Evolutionary conservation across 2,329 filamentous ascomycete genomes (phyloP), one percentile per base, ranked within the genome.

Genomic region (Periconia sp.): DNA sequence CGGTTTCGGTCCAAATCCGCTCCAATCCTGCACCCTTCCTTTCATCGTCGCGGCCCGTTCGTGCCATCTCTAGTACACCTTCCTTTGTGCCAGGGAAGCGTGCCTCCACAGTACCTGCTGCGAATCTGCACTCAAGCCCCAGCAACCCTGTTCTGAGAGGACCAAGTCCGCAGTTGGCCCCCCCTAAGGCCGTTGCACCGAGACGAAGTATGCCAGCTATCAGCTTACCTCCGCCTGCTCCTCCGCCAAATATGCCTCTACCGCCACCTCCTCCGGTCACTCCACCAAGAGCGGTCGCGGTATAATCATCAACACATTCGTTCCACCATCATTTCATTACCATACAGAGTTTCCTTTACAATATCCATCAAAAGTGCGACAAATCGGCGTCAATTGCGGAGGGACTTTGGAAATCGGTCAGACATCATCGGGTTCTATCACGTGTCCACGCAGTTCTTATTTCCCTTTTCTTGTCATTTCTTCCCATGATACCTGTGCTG

Each of bases 241-340:
- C 74, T 3, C 74, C 75, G 16, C 75, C 75, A 40, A 66, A 60
- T 10, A 70, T 72, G 53, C 73, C 74, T n/a, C 52, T 77, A 16
- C 74, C 74, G n/a, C 48, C 61, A 9, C 66, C 66, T 25, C 70
- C 71, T 5, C 57, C 57, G 9, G 51, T 36, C 10, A 21, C 23
- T 5, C 18, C 41, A 5, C 31, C 39, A 3, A 23, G 41, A 26
- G 24, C 45, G 13, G 34, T 52, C 18, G 37, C 36, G 8, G 45
- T 52, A 12, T 52, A 26, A 25, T 12, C 3, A 17, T 11, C 21
- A 15, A 15, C 4, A n/a, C 17, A 30, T 13, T 39, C n/a, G 6
- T 29, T 29, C 18, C 10, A 9, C 19, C 13, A 6, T 36, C 12
- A 26, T 19, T 10, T 11, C 16, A 28, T 28, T 13, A 28, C 15